Evolutionary conservation across 2,329 filamentous ascomycete species (phyloP).

Genomic region (Nemania serpens): DNA sequence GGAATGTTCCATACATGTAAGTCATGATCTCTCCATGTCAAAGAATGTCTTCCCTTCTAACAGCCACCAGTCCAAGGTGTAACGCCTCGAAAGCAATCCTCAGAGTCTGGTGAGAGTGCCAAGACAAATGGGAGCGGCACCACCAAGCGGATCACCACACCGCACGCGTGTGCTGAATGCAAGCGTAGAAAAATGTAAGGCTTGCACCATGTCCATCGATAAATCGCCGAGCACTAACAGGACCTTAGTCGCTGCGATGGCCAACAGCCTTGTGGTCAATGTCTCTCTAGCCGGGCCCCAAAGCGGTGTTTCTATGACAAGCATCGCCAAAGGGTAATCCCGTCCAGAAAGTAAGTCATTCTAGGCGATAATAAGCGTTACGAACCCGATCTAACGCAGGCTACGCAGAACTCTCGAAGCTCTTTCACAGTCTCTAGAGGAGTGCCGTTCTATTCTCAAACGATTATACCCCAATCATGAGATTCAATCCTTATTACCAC

Average conservation of each 20-base stretch:
- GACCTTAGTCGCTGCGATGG: conserved; percentile 70
- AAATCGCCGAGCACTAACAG: conserved; percentile 35
- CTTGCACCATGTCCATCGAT: conserved; percentile 14
- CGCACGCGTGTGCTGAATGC: conserved; percentile 56
- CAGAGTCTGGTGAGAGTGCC: conserved; percentile 45
- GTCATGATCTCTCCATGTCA: conserved; percentile 10
- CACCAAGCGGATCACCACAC: conserved; percentile 43
- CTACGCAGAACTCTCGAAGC: conserved; percentile 60
- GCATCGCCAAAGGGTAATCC: conserved; percentile 75
- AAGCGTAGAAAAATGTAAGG: conserved; percentile 75
- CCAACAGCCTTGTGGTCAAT: conserved; percentile 80
- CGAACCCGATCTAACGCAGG: conserved; percentile 28
- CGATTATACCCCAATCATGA: conserved; percentile 65
- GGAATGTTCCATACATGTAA: conserved; percentile 57
- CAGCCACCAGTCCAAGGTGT: conserved; percentile 52
- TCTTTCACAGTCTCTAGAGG: conserved; percentile 66
- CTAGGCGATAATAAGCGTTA: background rate
- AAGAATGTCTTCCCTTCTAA: conserved; percentile 18
- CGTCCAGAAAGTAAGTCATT: conserved; percentile 71
- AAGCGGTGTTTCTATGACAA: conserved; percentile 83
- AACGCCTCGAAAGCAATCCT: conserved; percentile 54
- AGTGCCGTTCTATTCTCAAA: conserved; percentile 66
- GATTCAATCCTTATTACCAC: conserved; percentile 54
- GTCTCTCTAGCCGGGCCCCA: conserved; percentile 78
- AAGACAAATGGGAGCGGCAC: conserved; percentile 40